phyloP scores from a whole-genome alignment of 2,329 filamentous ascomycete species.

The Chaetothyriales sp. region DNA sequence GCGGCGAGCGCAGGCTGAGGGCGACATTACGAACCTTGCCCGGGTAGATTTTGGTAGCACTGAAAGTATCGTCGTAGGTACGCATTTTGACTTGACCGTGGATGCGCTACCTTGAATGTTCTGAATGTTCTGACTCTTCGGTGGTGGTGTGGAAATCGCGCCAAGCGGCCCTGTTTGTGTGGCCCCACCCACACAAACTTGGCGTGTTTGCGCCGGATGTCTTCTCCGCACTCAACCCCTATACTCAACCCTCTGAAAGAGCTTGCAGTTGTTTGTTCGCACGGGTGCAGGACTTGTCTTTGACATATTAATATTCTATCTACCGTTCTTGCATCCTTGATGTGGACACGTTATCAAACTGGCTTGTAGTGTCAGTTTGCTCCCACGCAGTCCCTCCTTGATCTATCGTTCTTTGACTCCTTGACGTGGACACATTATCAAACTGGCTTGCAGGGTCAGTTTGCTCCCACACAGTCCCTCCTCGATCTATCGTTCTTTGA shows the following conservation, averaged over 20 bases:
- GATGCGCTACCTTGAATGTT: neutral
- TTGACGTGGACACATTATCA: too few species aligned
- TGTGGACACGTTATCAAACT: too few species aligned
- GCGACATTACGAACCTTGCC: conserved; percentile 49
- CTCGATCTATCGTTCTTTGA: too few species aligned
- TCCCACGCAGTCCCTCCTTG: too few species aligned
- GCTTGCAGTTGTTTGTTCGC: too few species aligned
- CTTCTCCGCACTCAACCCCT: neutral
- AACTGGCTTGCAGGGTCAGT: neutral
- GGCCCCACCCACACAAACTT: neutral
- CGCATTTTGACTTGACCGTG: conserved; percentile 43
- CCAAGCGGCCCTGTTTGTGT: neutral
- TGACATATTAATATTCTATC: too few species aligned
- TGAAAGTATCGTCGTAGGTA: conserved; percentile 68
- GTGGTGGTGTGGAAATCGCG: neutral
- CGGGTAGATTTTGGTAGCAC: conserved; percentile 64
- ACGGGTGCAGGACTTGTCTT: too few species aligned
- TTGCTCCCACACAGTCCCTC: too few species aligned
- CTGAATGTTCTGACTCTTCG: neutral
- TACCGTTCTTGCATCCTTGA: too few species aligned
- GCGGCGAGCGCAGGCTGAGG: conserved; percentile 3
- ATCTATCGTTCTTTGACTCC: too few species aligned
- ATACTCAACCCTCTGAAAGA: neutral
- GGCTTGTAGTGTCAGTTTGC: too few species aligned
- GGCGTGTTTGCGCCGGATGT: neutral